These are phyloP conservation scores for Aspergillus carlsbadensis DNA, from an alignment of 495 filamentous ascomycete species.

Conservation along the genomic window DNA sequence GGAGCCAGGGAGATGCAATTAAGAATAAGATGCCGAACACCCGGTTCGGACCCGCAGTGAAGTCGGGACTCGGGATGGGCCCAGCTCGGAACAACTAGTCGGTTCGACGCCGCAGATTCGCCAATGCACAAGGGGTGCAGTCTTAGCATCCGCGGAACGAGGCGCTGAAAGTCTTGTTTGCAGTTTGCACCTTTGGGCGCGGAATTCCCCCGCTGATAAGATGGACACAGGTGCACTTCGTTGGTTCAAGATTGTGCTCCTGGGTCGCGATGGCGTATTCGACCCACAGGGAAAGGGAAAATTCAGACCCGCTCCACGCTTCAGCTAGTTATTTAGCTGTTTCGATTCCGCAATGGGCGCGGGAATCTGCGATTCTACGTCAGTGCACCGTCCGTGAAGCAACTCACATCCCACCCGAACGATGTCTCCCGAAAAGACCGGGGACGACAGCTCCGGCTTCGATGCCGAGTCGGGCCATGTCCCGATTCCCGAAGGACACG, in stretches of 20 bases:
- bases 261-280: background rate
- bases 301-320: background rate
- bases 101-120: background rate
- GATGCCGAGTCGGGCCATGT: constrained; percentile 3
- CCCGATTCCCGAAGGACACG: background rate
- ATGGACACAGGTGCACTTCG: background rate
- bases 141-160: background rate
- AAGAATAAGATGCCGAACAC: no score
- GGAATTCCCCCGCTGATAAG: constrained; percentile 8
- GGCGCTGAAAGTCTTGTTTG: background rate
- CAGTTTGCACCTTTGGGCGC: background rate
- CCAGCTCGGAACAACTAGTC: background rate
- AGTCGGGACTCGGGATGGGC: background rate
- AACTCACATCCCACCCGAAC: no score
- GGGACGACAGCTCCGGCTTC: constrained; percentile 7
- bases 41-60: background rate
- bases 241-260: no score
- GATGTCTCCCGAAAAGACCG: background rate
- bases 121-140: background rate
- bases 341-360: background rate
- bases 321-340: background rate
- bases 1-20: no score
- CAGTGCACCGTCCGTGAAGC: background rate
- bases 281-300: background rate
- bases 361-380: background rate